A percentile compares a stretch with the other conserved stretches of the same genome.
These are phyloP conservation scores for Lagenidium giganteum DNA, from an alignment of 352 stramenopile species.

Conservation along the genomic window DNA sequence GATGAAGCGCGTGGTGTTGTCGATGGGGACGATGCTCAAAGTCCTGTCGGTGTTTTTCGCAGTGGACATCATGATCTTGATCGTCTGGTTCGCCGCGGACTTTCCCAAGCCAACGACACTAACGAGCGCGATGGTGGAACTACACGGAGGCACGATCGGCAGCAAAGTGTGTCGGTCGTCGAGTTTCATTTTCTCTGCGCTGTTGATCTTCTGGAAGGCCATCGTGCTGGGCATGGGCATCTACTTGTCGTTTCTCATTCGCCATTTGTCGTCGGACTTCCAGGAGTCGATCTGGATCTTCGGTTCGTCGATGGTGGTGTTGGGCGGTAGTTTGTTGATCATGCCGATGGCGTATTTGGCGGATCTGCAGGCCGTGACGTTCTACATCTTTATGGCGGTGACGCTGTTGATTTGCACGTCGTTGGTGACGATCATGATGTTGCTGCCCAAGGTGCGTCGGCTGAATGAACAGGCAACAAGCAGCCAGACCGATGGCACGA, in stretches of 20 bases:
- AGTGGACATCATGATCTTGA: conserved; percentile 24
- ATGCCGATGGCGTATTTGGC: conserved; percentile 26
- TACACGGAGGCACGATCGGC: conserved; percentile 15
- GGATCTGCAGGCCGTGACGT: conserved; percentile 11
- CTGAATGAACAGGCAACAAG: conserved; percentile 10
- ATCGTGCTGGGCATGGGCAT: conserved; percentile 24
- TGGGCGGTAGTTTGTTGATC: conserved; percentile 20
- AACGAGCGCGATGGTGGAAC: conserved; percentile 4
- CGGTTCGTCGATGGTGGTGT: conserved; percentile 13
- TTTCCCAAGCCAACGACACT: conserved; percentile 14
- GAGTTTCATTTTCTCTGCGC: conserved; percentile 22
- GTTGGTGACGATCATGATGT: conserved; percentile 23
- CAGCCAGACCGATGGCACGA: too few relatives aligned
- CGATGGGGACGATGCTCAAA: conserved; percentile 13
- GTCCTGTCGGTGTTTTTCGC: conserved; percentile 9
- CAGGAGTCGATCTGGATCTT: conserved; percentile 43
- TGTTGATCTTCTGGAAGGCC: conserved; percentile 33
- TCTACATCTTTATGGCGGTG: conserved; percentile 18
- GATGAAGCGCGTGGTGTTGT: conserved; percentile 20
- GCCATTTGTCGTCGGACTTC: conserved; percentile 34
- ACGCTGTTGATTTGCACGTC: conserved; percentile 13
- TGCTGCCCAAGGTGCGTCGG: conserved; percentile 14
- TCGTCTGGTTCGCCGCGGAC: conserved; percentile 18
- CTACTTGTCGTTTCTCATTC: conserved; percentile 19
- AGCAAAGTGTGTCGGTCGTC: conserved; percentile 18